Conservation (phyloP, 345 rosid genomes). For the Linum lewisii region DNA sequence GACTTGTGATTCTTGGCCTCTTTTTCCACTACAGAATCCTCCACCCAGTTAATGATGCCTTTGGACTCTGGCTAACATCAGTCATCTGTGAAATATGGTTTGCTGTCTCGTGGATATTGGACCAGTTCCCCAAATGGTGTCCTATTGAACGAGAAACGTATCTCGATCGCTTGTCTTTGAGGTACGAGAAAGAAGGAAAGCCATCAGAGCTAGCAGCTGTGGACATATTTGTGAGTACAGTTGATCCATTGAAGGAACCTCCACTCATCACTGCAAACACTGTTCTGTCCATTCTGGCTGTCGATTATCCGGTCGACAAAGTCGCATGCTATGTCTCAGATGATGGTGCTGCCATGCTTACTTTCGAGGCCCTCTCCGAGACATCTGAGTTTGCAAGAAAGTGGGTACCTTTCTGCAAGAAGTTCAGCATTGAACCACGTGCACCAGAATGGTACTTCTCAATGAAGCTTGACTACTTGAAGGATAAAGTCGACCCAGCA, state of each 20-base stretch:
- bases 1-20: conserved; percentile 63
- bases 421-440: conserved; percentile 65
- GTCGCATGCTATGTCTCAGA: too few species aligned
- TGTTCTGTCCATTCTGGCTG: conserved; percentile 82
- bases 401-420: conserved; percentile 95
- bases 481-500: conserved; percentile 56
- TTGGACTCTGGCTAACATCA: conserved; percentile 66
- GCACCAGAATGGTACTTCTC: conserved; percentile 93
- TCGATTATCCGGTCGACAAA: conserved; percentile 75
- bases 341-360: conserved; percentile 98
- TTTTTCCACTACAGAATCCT: conserved; percentile 83
- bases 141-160: conserved; percentile 81
- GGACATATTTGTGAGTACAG: conserved; percentile 82
- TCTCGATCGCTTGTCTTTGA: conserved; percentile 65
- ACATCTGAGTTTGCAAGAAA: conserved; percentile 83
- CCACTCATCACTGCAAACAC: conserved; percentile 94
- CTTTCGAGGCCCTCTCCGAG: conserved; percentile 89
- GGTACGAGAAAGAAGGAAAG: conserved; percentile 82
- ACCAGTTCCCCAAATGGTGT: conserved; percentile 85
- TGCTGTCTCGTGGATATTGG: conserved; percentile 90
- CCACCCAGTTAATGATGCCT: conserved; percentile 80
- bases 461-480: conserved; percentile 66
- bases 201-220: conserved; percentile 56
- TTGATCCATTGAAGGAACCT: conserved; percentile 89
- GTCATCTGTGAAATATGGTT: conserved; percentile 93